Base-by-base conservation (phyloP, 2,329 filamentous ascomycete species). In the Karstenula rhodostoma region DNA sequence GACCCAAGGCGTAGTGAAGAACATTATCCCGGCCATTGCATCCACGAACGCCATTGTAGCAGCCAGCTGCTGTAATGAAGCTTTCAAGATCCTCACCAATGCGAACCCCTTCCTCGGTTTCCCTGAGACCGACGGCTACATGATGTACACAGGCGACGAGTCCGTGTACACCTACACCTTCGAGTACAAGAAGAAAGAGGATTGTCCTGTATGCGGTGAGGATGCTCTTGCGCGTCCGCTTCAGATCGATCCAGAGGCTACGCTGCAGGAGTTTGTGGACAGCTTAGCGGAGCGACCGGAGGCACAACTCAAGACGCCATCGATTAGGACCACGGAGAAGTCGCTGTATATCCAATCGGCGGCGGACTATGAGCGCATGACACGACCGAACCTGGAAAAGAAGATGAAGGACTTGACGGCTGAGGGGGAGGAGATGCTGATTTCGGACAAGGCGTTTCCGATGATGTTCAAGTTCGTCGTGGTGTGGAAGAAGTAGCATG, bases 111-210 rank as follows among this genome's bases (percentile, higher is more conserved):
- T 89, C 65, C 84, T 99, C 17, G 91, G 90, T 13, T 84, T 87
- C 64, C 88, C 90, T 47, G 90, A 90, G 58, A 96, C 74, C 8
- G 79, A 82, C 64, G 84, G 97, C 77, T 99, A 99, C 81, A 98
- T 98, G 94, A 97, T 97, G 92, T 99, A 99, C 78, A 97, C 93
- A 13, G 95, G 96, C 49, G 94, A 98, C 73, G 94, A 96, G 73
- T 87, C 91, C 67, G 90, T 99, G 67, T 99, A 99, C 82, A 99
- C 95, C 0, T 97, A 97, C 79, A 99, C 95, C 0, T 99, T 98
- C 77, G 90, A 93, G 72, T 93, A 97, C 72, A 90, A 97, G 80
- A 92, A 91, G 82, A 98, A 97, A 78, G 86, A 90, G 17, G 95
- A 98, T 78, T 99, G 95, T 67, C 93, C 95, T 2, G 95, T 98